Base-by-base conservation (phyloP, 495 filamentous ascomycete genomes). In the Neurospora intermedia region DNA sequence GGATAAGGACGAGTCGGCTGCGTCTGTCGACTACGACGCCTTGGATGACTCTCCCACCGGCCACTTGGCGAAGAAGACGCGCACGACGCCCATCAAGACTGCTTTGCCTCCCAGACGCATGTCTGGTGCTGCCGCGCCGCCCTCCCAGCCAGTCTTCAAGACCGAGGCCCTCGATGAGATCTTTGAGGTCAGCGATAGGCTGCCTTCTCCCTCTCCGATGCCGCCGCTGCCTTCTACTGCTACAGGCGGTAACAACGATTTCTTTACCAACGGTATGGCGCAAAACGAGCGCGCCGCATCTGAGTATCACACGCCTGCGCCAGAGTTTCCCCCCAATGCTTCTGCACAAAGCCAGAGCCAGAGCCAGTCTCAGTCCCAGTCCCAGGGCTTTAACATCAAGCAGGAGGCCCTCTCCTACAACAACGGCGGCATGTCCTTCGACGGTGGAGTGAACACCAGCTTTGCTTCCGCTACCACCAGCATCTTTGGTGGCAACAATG, bases 21-120 rank as follows among this genome's bases (percentile, higher is more conserved):
- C 23, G 13, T 35, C 54, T 5, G 69, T 70, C 3, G 75, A 77
- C 27, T 75, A 75, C 35, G 75, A 77, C 6, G 43, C 71, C n/a
- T 77, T 77, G 40, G 75, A 80, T 11, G 73, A 79, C 13, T 78
- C 74, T 20, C 48, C 80, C 3, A 75, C 78, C 10, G 72, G 70
- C 15, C 75, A 77, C 69, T 78, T 80, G n/a, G 77, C 16, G 41
- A 45, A 71, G 70, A 13, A 70, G 27, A 66, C 69, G 23, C 2
- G 23, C 1, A 75, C 69, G 0, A 43, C 59, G 1, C 74, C 66
- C 2, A 11, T 40, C 11, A 73, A 69, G 43, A 71, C 15, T 0
- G 54, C 54, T 0, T 2, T 62, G 54, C 54, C 54, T 0, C 54
- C 54, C 2, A 31, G 54, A 16, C 27, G 54, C 15, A 18, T 62